These are phyloP conservation scores for Saitozyma sp. DNA, from an alignment of 768 basidiomycete genomes.

Conservation along the genomic window DNA sequence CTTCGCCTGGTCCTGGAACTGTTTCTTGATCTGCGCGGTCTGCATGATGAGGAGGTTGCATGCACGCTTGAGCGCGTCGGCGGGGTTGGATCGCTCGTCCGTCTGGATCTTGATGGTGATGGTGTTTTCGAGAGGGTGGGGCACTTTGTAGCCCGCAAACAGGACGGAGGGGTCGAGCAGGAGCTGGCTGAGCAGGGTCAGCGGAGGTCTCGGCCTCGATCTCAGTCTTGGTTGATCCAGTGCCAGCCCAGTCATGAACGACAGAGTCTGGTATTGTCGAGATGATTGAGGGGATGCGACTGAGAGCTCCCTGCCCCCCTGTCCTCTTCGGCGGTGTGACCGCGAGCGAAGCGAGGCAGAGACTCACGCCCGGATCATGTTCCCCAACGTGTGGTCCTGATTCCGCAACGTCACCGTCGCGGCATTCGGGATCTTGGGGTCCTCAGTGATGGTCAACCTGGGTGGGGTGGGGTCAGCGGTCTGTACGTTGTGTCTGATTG, in stretches of 20 bases:
- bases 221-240: too few species aligned
- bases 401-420: constrained; percentile 92
- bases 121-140: constrained; percentile 90
- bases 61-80: constrained; percentile 77
- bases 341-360: too few species aligned
- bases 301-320: neutral
- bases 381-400: constrained; percentile 95
- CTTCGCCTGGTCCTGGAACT: constrained; percentile 53
- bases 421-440: constrained; percentile 96
- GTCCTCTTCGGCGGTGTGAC: too few species aligned
- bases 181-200: constrained; percentile 68
- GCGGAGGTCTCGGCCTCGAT: neutral
- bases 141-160: constrained; percentile 95
- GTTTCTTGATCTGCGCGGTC: constrained; percentile 51
- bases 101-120: constrained; percentile 96
- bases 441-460: constrained; percentile 87
- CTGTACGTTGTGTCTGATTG: too few species aligned
- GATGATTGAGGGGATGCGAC: constrained; percentile 6
- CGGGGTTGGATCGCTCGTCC: constrained; percentile 79
- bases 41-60: constrained; percentile 76
- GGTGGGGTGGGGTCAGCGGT: neutral
- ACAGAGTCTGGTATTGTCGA: neutral
- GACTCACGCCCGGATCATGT: constrained; percentile 82
- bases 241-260: neutral
- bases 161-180: constrained; percentile 81